phyloP scores from a whole-genome alignment of 1,284 basidiomycete genomes.

The Cryptococcus sp. region DNA sequence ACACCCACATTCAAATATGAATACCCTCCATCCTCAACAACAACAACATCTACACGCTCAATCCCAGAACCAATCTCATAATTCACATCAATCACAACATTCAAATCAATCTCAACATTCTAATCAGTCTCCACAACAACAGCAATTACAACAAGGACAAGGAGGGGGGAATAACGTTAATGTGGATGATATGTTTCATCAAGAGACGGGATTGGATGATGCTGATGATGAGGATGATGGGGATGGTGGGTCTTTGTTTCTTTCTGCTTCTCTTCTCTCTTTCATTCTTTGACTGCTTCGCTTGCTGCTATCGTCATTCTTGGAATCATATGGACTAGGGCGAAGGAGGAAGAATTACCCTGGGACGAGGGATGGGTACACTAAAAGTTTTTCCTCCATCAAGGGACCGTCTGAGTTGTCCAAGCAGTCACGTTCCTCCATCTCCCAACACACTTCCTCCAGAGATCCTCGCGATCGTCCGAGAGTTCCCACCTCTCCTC shows the following conservation, averaged over 20 bases:
- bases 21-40: not conserved
- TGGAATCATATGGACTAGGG: too few species aligned
- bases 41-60: not conserved
- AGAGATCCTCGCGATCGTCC: too few species aligned
- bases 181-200: slow-evolving; percentile 42
- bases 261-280: not conserved
- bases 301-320: too few species aligned
- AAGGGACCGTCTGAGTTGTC: too few species aligned
- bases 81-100: not conserved
- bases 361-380: too few species aligned
- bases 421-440: too few species aligned
- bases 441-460: too few species aligned
- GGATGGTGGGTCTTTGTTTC: slow-evolving; percentile 17
- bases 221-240: slow-evolving; percentile 43
- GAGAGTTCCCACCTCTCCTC: too few species aligned
- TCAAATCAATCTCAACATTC: not conserved
- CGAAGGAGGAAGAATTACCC: too few species aligned
- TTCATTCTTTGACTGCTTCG: not conserved
- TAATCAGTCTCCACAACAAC: not conserved
- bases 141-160: slow-evolving; percentile 1
- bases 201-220: slow-evolving; percentile 40
- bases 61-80: not conserved
- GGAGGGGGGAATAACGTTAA: slow-evolving; percentile 9
- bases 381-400: too few species aligned
- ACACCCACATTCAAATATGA: not conserved